Base-by-base conservation (phyloP, 176 grass and related monocot species). In the Hyparrhenia diplandra region DNA sequence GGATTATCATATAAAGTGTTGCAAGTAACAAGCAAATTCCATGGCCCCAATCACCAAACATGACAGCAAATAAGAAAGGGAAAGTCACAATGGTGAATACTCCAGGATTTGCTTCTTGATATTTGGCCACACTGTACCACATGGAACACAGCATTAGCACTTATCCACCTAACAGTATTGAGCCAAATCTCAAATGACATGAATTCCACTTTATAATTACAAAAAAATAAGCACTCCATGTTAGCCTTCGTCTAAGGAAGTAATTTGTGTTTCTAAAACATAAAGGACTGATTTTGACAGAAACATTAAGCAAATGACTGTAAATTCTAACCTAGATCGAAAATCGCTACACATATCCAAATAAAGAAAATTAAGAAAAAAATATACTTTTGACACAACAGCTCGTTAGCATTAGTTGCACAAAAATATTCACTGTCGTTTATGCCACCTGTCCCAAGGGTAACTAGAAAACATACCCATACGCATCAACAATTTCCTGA, bases 31-130 rank as follows among this genome's bases (percentile, higher is more conserved):
- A 74, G 57, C 96, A 99, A 83, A 95, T 62, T 47, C 92, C 92
- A 90, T 99, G 96, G 24, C 92, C 96, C 96, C 92, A 95, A 84
- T 99, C 96, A 67, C 96, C 96, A 87, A 99, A 99, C 92, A 99
- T 99, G 73, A 99, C 88, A 23, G 92, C 92, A 86, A 99, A 99
- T 49, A 99, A 80, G 79, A 99, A 99, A 59, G 96, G 92, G 84
- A 99, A 99, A 64, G 92, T 99, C 49, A 95, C 65, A 88, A 99
- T 74, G 66, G 96, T 95, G 51, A 91, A 95, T 74, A 99, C 92
- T 61, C 84, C 92, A 82, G 96, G 96, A 85, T 99, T 99, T 69
- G 92, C 92, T 86, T 99, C 96, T 88, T 84, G 92, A 79, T 95
- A 99, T 54, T 90, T 99, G 4, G 96, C 96, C 54, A 99, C 40